Evolutionary conservation across 345 rosid genomes (phyloP).

Genomic region (Citrus reticulata): DNA sequence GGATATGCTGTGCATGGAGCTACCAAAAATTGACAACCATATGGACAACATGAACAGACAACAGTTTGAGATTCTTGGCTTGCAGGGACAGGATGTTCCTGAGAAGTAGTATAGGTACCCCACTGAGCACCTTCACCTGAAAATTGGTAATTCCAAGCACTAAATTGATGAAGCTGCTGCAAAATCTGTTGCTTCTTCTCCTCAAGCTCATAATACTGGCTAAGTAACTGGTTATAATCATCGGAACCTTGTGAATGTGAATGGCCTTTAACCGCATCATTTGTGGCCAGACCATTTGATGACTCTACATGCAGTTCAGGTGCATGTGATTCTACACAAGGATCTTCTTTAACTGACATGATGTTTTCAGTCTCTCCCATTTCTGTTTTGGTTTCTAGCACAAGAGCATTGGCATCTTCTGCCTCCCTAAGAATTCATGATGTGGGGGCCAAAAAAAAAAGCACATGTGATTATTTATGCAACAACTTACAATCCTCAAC

Average conservation of each 20-base stretch:
- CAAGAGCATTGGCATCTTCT: constrained; percentile 11
- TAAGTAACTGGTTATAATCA: constrained; percentile 42
- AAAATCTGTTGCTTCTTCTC: constrained; percentile 50
- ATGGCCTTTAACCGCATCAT: constrained; percentile 13
- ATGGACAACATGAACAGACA: constrained; percentile 38
- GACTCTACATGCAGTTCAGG: constrained; percentile 16
- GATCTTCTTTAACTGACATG: constrained; percentile 19
- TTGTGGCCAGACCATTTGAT: constrained; percentile 12
- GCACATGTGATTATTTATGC: not conserved
- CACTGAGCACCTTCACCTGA: constrained; percentile 34
- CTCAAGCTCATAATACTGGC: constrained; percentile 62
- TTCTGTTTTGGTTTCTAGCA: constrained; percentile 13
- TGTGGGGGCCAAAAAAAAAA: not conserved
- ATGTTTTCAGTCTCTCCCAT: constrained; percentile 8
- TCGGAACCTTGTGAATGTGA: constrained; percentile 25
- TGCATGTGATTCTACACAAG: constrained; percentile 9
- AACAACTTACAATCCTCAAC: not conserved
- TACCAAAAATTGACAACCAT: constrained; percentile 25
- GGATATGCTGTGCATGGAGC: constrained; percentile 33
- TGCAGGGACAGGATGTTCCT: constrained; percentile 22
- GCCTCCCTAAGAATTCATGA: constrained; percentile 20
- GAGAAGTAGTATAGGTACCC: constrained; percentile 24
- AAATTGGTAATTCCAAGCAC: constrained; percentile 34
- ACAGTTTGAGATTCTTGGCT: constrained; percentile 26
- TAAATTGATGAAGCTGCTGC: constrained; percentile 41